phyloP scores from a whole-genome alignment of 257 asterid genomes.

The Marsdenia floribunda region DNA sequence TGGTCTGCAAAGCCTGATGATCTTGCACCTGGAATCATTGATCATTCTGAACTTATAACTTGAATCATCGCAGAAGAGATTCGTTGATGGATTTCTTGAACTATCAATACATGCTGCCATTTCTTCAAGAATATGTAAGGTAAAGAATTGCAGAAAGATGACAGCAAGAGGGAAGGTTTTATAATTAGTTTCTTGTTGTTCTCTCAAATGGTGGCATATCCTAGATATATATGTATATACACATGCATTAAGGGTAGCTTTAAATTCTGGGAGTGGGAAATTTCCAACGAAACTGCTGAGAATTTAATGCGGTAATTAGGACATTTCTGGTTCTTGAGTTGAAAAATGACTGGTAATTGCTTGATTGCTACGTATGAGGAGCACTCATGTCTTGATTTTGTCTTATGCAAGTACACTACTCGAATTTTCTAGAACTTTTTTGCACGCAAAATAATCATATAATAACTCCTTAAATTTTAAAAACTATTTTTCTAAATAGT shows the following conservation, averaged over 20 bases:
- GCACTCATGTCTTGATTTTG: background rate
- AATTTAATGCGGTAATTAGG: background rate
- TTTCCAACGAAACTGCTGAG: background rate
- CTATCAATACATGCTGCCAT: slow-evolving; percentile 15
- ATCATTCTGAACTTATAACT: background rate
- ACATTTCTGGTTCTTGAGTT: background rate
- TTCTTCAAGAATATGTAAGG: background rate
- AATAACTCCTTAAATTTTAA: too few species aligned
- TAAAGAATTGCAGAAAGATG: background rate
- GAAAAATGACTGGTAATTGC: background rate
- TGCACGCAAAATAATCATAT: too few species aligned
- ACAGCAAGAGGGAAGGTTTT: background rate
- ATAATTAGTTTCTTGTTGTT: background rate
- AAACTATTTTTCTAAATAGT: too few species aligned
- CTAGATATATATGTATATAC: background rate
- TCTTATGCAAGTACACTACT: background rate
- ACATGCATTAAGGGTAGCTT: background rate
- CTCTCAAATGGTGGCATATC: background rate
- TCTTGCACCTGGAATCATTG: slow-evolving; percentile 2
- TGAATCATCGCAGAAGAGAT: background rate
- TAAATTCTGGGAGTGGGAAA: background rate
- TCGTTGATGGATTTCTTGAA: background rate
- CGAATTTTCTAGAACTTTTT: background rate
- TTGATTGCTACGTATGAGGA: background rate
- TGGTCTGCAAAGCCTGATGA: slow-evolving; percentile 4